phyloP scores from a whole-genome alignment of 2,329 filamentous ascomycete genomes.

The Nemania serpens region DNA sequence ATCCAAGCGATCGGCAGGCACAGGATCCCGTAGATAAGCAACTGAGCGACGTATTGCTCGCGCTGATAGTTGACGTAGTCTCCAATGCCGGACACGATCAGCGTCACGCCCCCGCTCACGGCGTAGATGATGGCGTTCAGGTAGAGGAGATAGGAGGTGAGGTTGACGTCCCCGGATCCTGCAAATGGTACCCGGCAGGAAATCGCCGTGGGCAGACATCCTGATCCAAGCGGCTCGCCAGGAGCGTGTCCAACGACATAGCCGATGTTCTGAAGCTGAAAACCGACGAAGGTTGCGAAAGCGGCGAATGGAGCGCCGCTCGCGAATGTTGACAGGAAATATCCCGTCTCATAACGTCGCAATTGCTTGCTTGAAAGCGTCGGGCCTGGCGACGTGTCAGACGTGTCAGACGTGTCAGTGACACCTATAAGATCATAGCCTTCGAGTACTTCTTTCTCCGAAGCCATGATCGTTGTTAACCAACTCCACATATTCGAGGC shows the following conservation, averaged over 20 bases:
- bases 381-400: neutral
- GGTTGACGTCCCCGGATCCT: constrained; percentile 15
- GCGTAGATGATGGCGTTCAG: constrained; percentile 18
- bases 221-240: constrained; percentile 1
- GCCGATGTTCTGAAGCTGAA: constrained; percentile 14
- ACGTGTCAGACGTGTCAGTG: neutral
- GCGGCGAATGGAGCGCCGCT: constrained; percentile 10
- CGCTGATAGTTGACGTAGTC: constrained; percentile 11
- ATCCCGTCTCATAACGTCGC: constrained; percentile 11
- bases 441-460: neutral
- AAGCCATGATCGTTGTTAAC: neutral
- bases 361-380: constrained; percentile 1
- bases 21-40: constrained; percentile 14
- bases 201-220: constrained; percentile 5
- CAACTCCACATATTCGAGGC: neutral
- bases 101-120: constrained; percentile 7
- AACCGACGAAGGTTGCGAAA: constrained; percentile 11
- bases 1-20: constrained; percentile 9
- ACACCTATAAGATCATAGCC: neutral
- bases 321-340: constrained; percentile 16
- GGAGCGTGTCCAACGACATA: constrained; percentile 7
- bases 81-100: constrained; percentile 12
- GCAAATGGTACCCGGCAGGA: constrained; percentile 21
- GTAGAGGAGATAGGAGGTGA: constrained; percentile 16
- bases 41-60: constrained; percentile 9